phyloP scores from a whole-genome alignment of 139 green algal species.

The Tetradesmus obliquus region DNA sequence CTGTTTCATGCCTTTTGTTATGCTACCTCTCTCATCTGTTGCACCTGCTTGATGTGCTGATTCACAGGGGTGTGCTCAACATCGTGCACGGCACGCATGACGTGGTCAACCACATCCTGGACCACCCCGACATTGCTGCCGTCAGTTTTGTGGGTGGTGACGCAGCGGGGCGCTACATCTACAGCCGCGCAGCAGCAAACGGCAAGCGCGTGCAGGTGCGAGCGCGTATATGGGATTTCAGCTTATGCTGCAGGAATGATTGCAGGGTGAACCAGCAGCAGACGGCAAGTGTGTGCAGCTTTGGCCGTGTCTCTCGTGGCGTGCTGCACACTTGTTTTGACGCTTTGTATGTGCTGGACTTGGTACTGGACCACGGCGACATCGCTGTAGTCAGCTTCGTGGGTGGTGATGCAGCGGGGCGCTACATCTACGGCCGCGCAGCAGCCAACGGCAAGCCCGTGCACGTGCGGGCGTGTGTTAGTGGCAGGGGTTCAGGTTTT shows the following conservation, averaged over 20 bases:
- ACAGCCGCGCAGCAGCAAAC: conserved; percentile 73
- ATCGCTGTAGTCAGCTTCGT: conserved; percentile 96
- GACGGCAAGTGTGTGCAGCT: too few relatives aligned
- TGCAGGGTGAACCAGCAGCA: too few relatives aligned
- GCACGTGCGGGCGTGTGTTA: conserved; percentile 63
- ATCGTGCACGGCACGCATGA: conserved; percentile 92
- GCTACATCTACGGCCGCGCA: conserved; percentile 88
- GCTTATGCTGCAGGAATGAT: too few relatives aligned
- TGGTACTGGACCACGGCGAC: conserved; percentile 92
- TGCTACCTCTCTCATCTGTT: too few relatives aligned
- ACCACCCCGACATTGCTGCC: conserved; percentile 93
- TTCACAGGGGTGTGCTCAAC: conserved; percentile 82
- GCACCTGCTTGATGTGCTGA: too few relatives aligned
- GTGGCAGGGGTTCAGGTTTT: too few relatives aligned
- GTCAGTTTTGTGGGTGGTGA: conserved; percentile 96
- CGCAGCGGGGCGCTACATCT: conserved; percentile 88
- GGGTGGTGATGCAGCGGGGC: conserved; percentile 85
- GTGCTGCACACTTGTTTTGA: not conserved
- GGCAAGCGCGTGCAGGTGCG: conserved; percentile 94
- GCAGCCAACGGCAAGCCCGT: conserved; percentile 90
- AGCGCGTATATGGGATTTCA: too few relatives aligned
- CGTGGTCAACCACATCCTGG: conserved; percentile 91
- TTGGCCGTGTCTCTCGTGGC: not conserved
- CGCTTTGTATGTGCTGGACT: conserved; percentile 81
- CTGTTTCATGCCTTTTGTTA: too few relatives aligned